Evolutionary conservation across 129 eudicot genomes (phyloP).

Genomic region (Pittosporum tobira): DNA sequence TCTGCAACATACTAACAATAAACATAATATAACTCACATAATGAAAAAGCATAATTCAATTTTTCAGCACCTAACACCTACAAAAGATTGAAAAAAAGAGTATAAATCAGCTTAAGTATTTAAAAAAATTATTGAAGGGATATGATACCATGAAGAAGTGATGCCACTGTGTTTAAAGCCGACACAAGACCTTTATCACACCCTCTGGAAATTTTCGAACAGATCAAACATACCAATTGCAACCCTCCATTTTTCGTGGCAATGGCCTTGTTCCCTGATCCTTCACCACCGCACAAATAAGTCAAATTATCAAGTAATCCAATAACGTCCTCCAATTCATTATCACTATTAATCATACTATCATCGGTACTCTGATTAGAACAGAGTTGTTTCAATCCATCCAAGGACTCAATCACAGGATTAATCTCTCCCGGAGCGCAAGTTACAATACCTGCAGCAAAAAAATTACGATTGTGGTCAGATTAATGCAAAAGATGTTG

Average conservation of each 20-base stretch:
- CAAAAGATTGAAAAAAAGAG: not conserved
- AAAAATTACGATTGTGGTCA: not conserved
- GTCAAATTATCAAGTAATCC: constrained; percentile 34
- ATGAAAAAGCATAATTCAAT: no score
- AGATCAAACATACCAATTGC: constrained; percentile 43
- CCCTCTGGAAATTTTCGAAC: constrained; percentile 22
- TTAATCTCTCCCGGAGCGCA: constrained; percentile 59
- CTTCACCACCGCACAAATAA: constrained; percentile 33
- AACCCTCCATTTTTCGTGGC: constrained; percentile 69
- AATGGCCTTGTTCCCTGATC: constrained; percentile 63
- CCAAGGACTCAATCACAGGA: constrained; percentile 62
- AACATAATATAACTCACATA: no score
- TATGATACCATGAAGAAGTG: constrained; percentile 55
- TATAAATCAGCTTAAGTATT: not conserved
- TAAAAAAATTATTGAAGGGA: not conserved
- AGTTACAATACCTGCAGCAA: constrained; percentile 43
- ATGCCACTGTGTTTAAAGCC: constrained; percentile 46
- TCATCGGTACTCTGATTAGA: constrained; percentile 14
- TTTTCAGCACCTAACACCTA: not conserved
- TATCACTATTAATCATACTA: not conserved
- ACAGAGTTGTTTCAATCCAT: constrained; percentile 28
- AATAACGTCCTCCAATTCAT: constrained; percentile 22
- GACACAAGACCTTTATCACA: constrained; percentile 26
- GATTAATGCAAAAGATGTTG: not conserved
- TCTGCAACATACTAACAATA: not conserved